Evolutionary conservation across 2,329 filamentous ascomycete genomes (phyloP), one percentile per base, ranked within the genome.

Genomic region (Aureobasidium sp.): DNA sequence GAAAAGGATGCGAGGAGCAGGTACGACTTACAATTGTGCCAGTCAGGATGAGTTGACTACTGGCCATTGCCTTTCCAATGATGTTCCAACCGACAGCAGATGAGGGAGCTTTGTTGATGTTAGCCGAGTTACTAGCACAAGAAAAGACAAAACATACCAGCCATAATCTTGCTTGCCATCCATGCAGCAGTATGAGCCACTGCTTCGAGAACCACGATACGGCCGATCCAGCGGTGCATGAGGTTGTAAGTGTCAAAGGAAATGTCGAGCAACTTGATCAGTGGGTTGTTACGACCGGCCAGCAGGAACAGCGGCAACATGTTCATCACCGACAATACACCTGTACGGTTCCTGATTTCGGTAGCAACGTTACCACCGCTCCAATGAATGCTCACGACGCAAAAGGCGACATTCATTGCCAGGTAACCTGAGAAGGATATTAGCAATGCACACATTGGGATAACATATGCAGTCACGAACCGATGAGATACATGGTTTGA

Each of bases 211-310:
- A 88, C 81, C 30, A 89, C 87, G 63, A 91, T 89, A 42, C 89
- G 85, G 67, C 89, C 89, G 65, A 91, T 82, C 89, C 89, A 92
- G 64, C 89, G 83, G 74, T 93, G 89, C 62, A 92, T 79, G 64
- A 93, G 75, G 76, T 92, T 93, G 79, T 89, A 91, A 1, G 87
- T 90, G 73, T 93, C 89, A 72, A 91, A 93, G 3, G 87, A 89
- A 65, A 92, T 85, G 64, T 85, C 85, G 59, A 90, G 79, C 66
- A 88, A 77, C 64, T 79, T 79, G 70, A 92, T 90, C 66, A 93
- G 78, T 27, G 88, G 88, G 75, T 92, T 92, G 77, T 91, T 92
- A 67, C 89, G 82, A 45, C 86, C 86, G 50, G 88, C 87, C 72
- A 91, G 79, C 54, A 91, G 73, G 74, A 91, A 88, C 4, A 92